Conservation (phyloP, 306 rosid species). For the Herpetospermum pedunculosum region DNA sequence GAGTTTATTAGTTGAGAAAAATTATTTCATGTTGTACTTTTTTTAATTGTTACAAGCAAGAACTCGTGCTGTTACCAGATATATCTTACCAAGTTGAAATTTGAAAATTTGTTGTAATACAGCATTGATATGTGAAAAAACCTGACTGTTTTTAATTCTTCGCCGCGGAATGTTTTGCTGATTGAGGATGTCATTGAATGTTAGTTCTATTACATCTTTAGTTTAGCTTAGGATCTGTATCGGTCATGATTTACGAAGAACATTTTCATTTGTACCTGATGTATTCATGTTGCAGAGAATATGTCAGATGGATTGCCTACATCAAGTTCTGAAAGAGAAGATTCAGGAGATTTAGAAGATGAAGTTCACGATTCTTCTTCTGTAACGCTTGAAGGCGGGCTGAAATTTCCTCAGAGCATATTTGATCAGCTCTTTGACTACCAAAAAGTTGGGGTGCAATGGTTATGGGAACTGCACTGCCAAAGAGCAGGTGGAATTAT, state of each 20-base stretch:
- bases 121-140: neutral
- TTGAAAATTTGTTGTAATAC: neutral
- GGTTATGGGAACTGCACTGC: constrained; percentile 99
- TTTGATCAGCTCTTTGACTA: constrained; percentile 85
- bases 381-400: constrained; percentile 80
- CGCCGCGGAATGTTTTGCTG: neutral
- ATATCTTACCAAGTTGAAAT: neutral
- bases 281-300: constrained; percentile 39
- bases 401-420: constrained; percentile 57
- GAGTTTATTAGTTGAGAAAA: neutral
- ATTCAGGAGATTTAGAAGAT: constrained; percentile 34
- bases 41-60: neutral
- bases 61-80: neutral
- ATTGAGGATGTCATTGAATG: neutral
- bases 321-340: constrained; percentile 48
- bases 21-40: neutral
- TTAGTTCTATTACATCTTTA: neutral
- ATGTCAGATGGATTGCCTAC: constrained; percentile 23
- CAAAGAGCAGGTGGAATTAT: constrained; percentile 97
- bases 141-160: neutral
- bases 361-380: constrained; percentile 40
- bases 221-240: neutral
- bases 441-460: constrained; percentile 93
- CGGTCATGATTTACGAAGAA: no score
- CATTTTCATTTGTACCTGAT: neutral